Conservation (phyloP, 2,329 filamentous ascomycete genomes). For the Beauveria sp. region DNA sequence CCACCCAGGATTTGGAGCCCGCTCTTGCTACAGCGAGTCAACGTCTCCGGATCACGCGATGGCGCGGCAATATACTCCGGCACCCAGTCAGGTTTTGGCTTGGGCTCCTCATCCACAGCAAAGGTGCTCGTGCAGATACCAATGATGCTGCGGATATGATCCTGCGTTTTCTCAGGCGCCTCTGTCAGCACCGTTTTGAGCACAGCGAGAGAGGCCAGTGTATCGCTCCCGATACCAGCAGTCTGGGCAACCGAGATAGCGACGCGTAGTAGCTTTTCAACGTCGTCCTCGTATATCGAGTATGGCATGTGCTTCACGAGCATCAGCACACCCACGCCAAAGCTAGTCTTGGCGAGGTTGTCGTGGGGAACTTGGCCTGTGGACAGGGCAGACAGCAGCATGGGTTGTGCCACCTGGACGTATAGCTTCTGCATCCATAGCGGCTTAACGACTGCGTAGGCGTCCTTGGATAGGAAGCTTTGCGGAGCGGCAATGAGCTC, state of each 20-base stretch:
- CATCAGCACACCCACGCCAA: conserved; percentile 39
- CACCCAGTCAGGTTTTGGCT: conserved; percentile 24
- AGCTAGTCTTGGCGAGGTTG: conserved; percentile 29
- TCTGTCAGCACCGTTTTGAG: conserved; percentile 40
- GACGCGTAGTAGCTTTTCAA: conserved; percentile 38
- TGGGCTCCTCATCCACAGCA: conserved; percentile 19
- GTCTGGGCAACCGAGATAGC: conserved; percentile 39
- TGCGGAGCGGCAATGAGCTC: conserved; percentile 35
- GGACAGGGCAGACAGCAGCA: conserved; percentile 31
- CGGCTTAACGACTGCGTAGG: conserved; percentile 35
- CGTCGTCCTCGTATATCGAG: conserved; percentile 44
- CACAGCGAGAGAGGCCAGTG: conserved; percentile 39
- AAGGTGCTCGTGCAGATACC: conserved; percentile 35
- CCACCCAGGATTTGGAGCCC: conserved; percentile 40
- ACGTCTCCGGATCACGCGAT: conserved; percentile 15
- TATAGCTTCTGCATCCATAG: conserved; percentile 44
- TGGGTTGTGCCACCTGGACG: conserved; percentile 36
- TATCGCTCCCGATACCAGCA: conserved; percentile 34
- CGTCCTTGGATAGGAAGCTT: conserved; percentile 29
- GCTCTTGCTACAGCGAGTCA: conserved; percentile 35
- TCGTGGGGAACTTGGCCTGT: conserved; percentile 18
- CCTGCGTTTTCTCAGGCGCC: conserved; percentile 36
- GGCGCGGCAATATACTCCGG: conserved; percentile 18
- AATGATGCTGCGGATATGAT: conserved; percentile 42
- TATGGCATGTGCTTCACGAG: conserved; percentile 43